Percentiles rank a stretch among this genome's conserved stretches.
Evolutionary conservation across 768 basidiomycete species (phyloP).

Genomic region (Boletus rubroflammeus): DNA sequence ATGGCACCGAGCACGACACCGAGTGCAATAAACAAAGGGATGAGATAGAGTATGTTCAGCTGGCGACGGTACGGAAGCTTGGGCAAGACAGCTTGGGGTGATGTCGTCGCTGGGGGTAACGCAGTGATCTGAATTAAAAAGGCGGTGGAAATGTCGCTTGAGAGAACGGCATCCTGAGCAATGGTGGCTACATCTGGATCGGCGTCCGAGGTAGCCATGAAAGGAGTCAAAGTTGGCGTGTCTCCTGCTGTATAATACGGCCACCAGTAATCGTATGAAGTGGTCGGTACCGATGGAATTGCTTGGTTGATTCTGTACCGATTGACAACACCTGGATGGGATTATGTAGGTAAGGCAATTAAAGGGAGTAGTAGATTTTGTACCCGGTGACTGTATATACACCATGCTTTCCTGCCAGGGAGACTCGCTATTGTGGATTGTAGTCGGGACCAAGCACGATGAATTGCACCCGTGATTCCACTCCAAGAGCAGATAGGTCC

Average conservation of each 20-base stretch:
- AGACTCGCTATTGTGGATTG: conserved; percentile 16
- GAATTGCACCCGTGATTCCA: conserved; percentile 51
- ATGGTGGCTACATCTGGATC: neutral
- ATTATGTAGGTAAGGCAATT: conserved; percentile 1
- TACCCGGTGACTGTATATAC: conserved; percentile 21
- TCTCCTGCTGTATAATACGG: conserved; percentile 33
- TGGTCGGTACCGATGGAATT: conserved; percentile 5
- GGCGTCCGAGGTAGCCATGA: neutral
- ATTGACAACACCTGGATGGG: conserved; percentile 5
- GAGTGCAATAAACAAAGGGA: conserved; percentile 25
- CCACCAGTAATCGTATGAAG: conserved; percentile 38
- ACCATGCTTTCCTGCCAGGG: conserved; percentile 5
- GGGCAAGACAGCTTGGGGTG: conserved; percentile 8
- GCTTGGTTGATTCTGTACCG: conserved; percentile 17
- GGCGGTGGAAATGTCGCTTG: conserved; percentile 10
- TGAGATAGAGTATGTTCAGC: conserved; percentile 26
- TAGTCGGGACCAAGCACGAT: conserved; percentile 40
- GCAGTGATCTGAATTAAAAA: conserved; percentile 35
- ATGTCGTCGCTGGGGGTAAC: conserved; percentile 25
- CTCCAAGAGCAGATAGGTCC: conserved; percentile 60
- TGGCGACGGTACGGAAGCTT: conserved; percentile 21
- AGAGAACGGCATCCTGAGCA: neutral
- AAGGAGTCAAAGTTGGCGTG: conserved; percentile 10
- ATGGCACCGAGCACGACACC: conserved; percentile 26
- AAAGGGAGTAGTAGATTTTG: neutral